Evolutionary conservation across 2,329 filamentous ascomycete genomes (phyloP).

Genomic region (Dissoconium aciculare): DNA sequence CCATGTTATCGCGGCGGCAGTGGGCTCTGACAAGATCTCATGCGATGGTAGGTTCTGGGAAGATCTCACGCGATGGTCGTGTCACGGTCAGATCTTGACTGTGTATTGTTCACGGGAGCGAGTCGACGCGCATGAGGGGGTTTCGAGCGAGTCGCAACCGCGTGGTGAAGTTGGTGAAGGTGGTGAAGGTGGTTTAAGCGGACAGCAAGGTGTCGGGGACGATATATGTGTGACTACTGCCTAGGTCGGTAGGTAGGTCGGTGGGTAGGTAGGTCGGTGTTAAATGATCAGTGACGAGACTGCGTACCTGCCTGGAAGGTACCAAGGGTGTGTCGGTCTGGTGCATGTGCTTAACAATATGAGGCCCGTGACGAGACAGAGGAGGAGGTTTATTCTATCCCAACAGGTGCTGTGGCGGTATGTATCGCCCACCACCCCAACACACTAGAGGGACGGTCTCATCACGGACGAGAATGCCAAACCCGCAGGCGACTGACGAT

Average conservation of each 20-base stretch:
- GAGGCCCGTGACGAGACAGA: too few species aligned
- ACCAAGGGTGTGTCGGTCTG: constrained; percentile 1
- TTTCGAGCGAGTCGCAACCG: constrained; percentile 1
- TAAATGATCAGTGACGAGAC: constrained; percentile 1
- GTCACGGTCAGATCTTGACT: not conserved
- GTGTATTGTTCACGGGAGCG: not conserved
- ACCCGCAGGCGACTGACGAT: too few species aligned
- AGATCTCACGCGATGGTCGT: constrained; percentile 1
- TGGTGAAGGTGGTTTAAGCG: constrained; percentile 1
- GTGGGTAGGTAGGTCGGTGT: too few species aligned
- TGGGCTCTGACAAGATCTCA: too few species aligned
- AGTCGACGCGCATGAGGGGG: not conserved
- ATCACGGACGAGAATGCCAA: too few species aligned
- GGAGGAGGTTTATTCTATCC: too few species aligned
- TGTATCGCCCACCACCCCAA: too few species aligned
- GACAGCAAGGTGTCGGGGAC: too few species aligned
- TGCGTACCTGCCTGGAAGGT: constrained; percentile 2
- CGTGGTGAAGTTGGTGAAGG: not conserved
- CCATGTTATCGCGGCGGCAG: constrained; percentile 29
- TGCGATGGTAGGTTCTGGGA: not conserved
- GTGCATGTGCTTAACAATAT: constrained; percentile 2
- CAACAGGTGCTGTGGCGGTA: too few species aligned
- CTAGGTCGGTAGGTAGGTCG: too few species aligned
- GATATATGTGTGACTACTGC: too few species aligned
- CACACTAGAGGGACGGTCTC: too few species aligned